Conservation (phyloP, 2,329 filamentous ascomycete genomes). For the Neofusicoccum cordaticola region DNA sequence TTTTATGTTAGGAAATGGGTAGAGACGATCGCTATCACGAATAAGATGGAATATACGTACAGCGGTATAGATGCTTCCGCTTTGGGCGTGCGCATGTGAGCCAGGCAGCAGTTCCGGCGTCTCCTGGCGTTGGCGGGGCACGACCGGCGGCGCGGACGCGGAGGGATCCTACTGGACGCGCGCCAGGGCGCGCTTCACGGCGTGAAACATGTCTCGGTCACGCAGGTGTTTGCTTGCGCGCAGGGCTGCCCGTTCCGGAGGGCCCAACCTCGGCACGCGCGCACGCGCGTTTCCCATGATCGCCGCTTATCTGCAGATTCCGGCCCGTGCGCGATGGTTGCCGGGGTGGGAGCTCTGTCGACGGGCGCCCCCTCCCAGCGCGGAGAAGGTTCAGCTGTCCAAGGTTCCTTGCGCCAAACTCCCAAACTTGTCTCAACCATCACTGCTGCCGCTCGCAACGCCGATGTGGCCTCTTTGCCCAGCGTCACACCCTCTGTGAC, state of each 20-base stretch:
- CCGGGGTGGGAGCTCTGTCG: background rate
- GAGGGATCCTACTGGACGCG: background rate
- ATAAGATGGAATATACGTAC: background rate
- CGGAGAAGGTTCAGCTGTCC: background rate
- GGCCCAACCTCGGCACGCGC: background rate
- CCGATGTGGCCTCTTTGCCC: conserved; percentile 6
- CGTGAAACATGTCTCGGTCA: conserved; percentile 10
- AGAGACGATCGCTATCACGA: conserved; percentile 11
- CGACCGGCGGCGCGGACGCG: background rate
- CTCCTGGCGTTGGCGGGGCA: background rate
- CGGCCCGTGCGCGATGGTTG: background rate
- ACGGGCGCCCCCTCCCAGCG: background rate
- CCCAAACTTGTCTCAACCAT: background rate
- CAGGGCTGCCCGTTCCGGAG: background rate
- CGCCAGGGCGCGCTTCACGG: background rate
- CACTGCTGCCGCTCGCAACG: background rate
- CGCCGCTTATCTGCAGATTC: conserved; percentile 10
- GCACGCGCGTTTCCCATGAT: background rate
- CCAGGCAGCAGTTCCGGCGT: background rate
- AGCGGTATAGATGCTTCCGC: background rate
- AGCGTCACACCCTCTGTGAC: conserved; percentile 11
- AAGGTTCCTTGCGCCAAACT: background rate
- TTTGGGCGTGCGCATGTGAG: background rate
- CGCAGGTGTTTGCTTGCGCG: background rate
- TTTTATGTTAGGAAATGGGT: conserved; percentile 5